phyloP scores from a whole-genome alignment of 2,329 filamentous ascomycete genomes.

The Aspergillus sp. region DNA sequence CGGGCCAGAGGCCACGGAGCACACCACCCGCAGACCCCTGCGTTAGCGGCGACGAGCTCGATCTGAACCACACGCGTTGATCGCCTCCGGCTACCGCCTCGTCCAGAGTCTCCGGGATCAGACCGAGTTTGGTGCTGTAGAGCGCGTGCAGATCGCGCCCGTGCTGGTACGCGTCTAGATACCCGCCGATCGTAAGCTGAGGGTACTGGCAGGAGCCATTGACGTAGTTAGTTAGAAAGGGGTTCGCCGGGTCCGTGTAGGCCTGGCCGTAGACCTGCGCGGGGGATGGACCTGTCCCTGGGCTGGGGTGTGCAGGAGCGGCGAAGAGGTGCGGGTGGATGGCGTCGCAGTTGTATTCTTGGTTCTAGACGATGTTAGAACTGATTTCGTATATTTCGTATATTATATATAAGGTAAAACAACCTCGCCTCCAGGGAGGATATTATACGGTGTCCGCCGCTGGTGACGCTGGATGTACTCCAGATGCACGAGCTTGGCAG shows the following conservation, averaged over 20 bases:
- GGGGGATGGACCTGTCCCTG: constrained; percentile 21
- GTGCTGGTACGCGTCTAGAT: constrained; percentile 40
- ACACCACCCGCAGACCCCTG: constrained; percentile 40
- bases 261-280: constrained; percentile 34
- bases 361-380: constrained; percentile 24
- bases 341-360: constrained; percentile 40
- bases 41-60: constrained; percentile 36
- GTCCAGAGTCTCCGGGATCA: constrained; percentile 30
- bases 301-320: constrained; percentile 16
- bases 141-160: constrained; percentile 35
- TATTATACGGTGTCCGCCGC: constrained; percentile 40
- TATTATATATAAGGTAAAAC: constrained; percentile 12
- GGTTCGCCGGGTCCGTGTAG: constrained; percentile 37
- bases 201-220: constrained; percentile 41
- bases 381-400: no score
- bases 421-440: constrained; percentile 41
- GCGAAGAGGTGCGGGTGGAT: constrained; percentile 39
- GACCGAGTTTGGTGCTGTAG: constrained; percentile 32
- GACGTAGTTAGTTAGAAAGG: constrained; percentile 31
- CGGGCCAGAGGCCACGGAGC: constrained; percentile 40
- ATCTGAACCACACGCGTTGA: constrained; percentile 36
- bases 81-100: constrained; percentile 16
- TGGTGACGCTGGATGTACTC: constrained; percentile 43
- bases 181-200: constrained; percentile 40
- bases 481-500: constrained; percentile 36